Conservation (phyloP, 495 filamentous ascomycete species). For the Melanomma pulvis-pyrius region DNA sequence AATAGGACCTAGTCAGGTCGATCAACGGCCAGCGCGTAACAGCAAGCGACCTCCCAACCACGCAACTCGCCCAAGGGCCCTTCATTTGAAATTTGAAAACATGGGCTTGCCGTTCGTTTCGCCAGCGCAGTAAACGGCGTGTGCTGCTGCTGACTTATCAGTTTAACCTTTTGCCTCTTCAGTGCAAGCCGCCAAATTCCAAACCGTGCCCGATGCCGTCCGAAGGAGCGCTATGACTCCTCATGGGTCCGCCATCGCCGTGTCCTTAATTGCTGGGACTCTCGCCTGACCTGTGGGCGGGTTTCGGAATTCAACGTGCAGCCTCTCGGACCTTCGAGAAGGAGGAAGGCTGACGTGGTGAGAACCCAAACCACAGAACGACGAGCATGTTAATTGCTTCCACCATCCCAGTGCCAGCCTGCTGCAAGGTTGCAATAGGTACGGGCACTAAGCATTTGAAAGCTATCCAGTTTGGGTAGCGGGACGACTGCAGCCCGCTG, state of each 20-base stretch:
- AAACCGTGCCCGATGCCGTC: background rate
- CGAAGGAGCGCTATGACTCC: background rate
- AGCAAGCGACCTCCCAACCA: background rate
- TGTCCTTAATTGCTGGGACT: background rate
- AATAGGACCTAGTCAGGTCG: conserved; percentile 5
- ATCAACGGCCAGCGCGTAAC: conserved; percentile 24
- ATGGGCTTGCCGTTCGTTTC: conserved; percentile 4
- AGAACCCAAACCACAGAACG: conserved; percentile 29
- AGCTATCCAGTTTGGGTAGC: background rate
- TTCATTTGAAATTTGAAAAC: background rate
- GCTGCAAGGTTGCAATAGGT: conserved; percentile 12
- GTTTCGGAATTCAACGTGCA: conserved; percentile 32
- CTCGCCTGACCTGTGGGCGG: conserved; percentile 3
- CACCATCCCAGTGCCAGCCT: conserved; percentile 5
- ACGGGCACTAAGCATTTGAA: conserved; percentile 19
- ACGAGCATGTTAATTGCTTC: conserved; percentile 15
- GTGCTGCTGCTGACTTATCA: conserved; percentile 7
- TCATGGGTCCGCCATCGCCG: conserved; percentile 9
- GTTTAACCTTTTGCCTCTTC: conserved; percentile 19
- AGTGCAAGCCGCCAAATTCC: background rate
- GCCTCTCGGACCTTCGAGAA: conserved; percentile 27
- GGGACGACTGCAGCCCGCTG: background rate
- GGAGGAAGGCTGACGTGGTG: conserved; percentile 16
- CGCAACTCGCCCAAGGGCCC: background rate
- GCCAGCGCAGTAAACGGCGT: conserved; percentile 11